A percentile compares a stretch with the other conserved stretches of the same genome.
These are phyloP conservation scores for Graphium sp. DNA, from an alignment of 2,329 filamentous ascomycete genomes.

Conservation along the genomic window DNA sequence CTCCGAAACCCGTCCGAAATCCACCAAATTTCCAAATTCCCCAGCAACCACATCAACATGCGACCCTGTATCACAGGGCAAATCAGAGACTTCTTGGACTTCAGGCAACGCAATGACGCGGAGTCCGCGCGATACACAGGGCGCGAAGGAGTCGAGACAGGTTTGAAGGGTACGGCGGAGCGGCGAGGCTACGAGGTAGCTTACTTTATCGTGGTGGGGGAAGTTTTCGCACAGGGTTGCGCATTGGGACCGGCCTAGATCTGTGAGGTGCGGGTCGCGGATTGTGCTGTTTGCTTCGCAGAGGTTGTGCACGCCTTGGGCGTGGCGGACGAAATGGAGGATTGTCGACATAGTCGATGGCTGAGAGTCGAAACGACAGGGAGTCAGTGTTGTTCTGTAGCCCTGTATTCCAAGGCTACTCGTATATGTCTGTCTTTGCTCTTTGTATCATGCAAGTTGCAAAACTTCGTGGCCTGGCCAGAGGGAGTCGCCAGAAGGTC, in stretches of 20 bases:
- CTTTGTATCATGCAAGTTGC: too few species aligned
- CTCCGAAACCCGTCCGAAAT: constrained; percentile 41
- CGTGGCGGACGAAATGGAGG: constrained; percentile 56
- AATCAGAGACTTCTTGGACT: constrained; percentile 60
- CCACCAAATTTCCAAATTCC: constrained; percentile 47
- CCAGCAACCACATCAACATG: constrained; percentile 31
- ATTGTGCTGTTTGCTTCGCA: constrained; percentile 49
- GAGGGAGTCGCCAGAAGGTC: too few species aligned
- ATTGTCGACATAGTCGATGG: constrained; percentile 27
- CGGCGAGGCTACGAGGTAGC: constrained; percentile 61
- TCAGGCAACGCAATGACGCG: constrained; percentile 52
- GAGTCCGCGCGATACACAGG: constrained; percentile 17
- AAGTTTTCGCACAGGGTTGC: constrained; percentile 42
- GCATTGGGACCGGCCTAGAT: constrained; percentile 63
- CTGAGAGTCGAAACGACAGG: too few species aligned
- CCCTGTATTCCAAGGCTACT: too few species aligned
- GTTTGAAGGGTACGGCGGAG: constrained; percentile 71
- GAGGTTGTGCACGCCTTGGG: constrained; percentile 72
- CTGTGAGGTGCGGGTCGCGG: constrained; percentile 64
- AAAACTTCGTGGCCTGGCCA: too few species aligned
- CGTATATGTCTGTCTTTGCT: too few species aligned
- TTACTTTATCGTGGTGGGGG: constrained; percentile 45
- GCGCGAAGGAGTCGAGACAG: constrained; percentile 50
- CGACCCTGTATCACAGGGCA: constrained; percentile 63
- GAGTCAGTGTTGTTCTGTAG: too few species aligned